Percentiles rank a stretch among this genome's conserved stretches.
phyloP scores from a whole-genome alignment of 1,139 yeast genomes.

The Blastobotrys malaysiensis region DNA sequence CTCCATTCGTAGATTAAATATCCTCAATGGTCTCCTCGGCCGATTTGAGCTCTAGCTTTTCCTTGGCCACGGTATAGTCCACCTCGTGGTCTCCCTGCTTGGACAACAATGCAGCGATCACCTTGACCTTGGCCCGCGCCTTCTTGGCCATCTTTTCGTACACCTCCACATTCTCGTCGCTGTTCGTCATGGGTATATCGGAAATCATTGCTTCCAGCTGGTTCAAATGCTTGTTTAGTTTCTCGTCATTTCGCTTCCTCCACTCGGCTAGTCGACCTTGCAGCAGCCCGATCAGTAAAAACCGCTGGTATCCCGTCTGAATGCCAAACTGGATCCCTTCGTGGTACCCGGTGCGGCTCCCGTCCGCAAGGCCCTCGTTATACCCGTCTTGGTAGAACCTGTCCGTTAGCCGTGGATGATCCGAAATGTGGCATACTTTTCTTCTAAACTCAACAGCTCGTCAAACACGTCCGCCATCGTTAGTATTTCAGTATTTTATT shows the following conservation, averaged over 20 bases:
- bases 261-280: slow-evolving; percentile 46
- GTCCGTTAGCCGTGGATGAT: too few relatives aligned
- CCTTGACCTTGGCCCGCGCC: slow-evolving; percentile 31
- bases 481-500: too few relatives aligned
- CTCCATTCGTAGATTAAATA: background rate
- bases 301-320: slow-evolving; percentile 74
- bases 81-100: slow-evolving; percentile 2
- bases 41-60: slow-evolving; percentile 24
- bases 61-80: slow-evolving; percentile 14
- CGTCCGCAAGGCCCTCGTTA: slow-evolving; percentile 44
- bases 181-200: slow-evolving; percentile 28
- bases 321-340: slow-evolving; percentile 79
- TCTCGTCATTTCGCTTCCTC: slow-evolving; percentile 17
- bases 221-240: slow-evolving; percentile 15
- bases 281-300: slow-evolving; percentile 57
- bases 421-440: slow-evolving; percentile 31
- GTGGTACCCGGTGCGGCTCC: slow-evolving; percentile 49
- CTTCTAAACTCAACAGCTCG: slow-evolving; percentile 48
- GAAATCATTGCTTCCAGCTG: slow-evolving; percentile 23
- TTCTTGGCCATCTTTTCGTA: slow-evolving; percentile 28
- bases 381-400: slow-evolving; percentile 59
- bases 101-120: slow-evolving; percentile 14
- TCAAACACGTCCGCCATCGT: slow-evolving; percentile 35
- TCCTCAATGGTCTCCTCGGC: slow-evolving; percentile 33
- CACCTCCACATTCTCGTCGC: slow-evolving; percentile 28